Evolutionary conservation across 176 grass and related monocot species (phyloP).

Genomic region (Hsuehochloa calcarea): DNA sequence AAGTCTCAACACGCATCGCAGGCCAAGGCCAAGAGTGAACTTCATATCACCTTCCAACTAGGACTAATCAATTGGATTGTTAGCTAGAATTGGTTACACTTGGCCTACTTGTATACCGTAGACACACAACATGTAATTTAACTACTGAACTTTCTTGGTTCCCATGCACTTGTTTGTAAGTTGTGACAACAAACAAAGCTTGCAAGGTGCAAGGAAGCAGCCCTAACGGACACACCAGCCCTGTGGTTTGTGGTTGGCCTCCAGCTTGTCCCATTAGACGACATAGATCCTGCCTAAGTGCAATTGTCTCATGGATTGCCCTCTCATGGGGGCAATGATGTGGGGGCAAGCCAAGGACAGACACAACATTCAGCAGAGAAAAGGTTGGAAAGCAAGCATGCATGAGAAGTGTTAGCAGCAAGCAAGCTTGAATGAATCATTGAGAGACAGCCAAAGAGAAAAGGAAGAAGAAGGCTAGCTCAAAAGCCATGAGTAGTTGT

Average conservation of each 20-base stretch:
- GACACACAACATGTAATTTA: not conserved
- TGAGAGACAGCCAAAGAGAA: conserved; percentile 13
- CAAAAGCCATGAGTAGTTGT: conserved; percentile 10
- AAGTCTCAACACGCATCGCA: conserved; percentile 1
- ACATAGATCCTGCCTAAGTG: conserved; percentile 54
- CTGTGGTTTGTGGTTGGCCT: conserved; percentile 30
- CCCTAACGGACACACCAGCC: conserved; percentile 7
- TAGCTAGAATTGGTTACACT: conserved; percentile 1
- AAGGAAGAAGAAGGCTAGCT: not conserved
- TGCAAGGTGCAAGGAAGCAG: conserved; percentile 21
- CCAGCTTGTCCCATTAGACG: conserved; percentile 66
- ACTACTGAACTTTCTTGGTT: not conserved
- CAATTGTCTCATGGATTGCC: conserved; percentile 38
- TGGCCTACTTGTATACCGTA: not conserved
- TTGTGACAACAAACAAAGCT: conserved; percentile 8
- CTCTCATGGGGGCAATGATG: conserved; percentile 17
- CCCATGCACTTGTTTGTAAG: conserved; percentile 13
- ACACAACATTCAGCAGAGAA: not conserved
- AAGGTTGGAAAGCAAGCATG: conserved; percentile 26
- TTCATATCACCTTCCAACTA: conserved; percentile 19
- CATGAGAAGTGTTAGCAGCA: conserved; percentile 9
- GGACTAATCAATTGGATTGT: not conserved
- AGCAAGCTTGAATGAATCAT: conserved; percentile 34
- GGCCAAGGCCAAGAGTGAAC: not conserved
- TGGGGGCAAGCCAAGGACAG: conserved; percentile 16